Percentiles rank a stretch among this genome's conserved stretches.
These are phyloP conservation scores for Hymenoscyphus salicellus DNA, from an alignment of 2,329 filamentous ascomycete species.

Conservation along the genomic window DNA sequence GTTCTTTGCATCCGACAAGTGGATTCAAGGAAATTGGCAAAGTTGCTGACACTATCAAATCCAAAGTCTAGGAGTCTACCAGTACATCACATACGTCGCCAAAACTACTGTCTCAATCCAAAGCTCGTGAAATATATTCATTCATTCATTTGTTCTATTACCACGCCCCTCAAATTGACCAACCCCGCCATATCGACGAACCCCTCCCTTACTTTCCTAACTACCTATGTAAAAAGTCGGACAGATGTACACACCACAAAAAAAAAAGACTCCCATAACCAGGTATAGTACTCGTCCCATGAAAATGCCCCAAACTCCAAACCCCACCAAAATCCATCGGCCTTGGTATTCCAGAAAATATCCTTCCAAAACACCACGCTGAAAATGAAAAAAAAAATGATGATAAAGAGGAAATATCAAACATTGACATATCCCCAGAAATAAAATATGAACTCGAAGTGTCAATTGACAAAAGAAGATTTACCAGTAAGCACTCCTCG, in stretches of 20 bases:
- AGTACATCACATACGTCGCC: too few relatives aligned
- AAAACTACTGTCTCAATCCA: too few relatives aligned
- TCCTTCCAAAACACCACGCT: slow-evolving; percentile 8
- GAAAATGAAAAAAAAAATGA: not conserved
- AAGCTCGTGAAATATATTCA: too few relatives aligned
- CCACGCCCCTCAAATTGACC: too few relatives aligned
- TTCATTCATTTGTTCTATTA: too few relatives aligned
- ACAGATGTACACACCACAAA: not conserved
- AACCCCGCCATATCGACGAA: too few relatives aligned
- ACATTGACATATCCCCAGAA: not conserved
- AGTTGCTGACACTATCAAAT: too few relatives aligned
- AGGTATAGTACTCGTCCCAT: not conserved
- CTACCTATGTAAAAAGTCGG: too few relatives aligned
- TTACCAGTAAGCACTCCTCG: slow-evolving; percentile 25
- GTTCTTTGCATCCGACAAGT: too few relatives aligned
- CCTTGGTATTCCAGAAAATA: not conserved
- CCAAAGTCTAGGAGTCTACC: too few relatives aligned
- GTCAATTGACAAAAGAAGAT: not conserved
- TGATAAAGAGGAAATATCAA: not conserved
- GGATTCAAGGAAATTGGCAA: too few relatives aligned
- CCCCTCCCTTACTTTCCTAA: too few relatives aligned
- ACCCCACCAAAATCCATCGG: not conserved
- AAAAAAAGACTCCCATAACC: not conserved
- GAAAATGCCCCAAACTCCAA: not conserved
- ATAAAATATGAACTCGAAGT: not conserved